Conservation (phyloP, 1,284 basidiomycete genomes). For the Leccinum holopus region DNA sequence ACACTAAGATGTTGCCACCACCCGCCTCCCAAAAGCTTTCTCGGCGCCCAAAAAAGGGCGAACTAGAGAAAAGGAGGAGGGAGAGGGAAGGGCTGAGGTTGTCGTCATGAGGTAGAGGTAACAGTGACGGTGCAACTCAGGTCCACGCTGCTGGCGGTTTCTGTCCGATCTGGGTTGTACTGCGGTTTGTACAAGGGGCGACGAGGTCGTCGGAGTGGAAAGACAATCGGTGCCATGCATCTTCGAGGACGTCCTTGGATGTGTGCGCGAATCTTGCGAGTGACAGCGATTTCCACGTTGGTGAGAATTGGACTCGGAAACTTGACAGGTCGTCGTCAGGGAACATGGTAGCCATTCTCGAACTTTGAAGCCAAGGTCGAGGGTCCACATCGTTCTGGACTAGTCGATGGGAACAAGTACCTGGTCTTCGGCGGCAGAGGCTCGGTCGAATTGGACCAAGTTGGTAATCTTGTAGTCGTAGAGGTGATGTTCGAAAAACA, state of each 20-base stretch:
- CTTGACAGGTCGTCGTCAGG: not conserved
- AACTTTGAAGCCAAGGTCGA: not conserved
- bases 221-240: not conserved
- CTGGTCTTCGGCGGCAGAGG: not conserved
- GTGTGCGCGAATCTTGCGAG: not conserved
- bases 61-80: constrained; percentile 12
- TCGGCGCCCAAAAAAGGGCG: constrained; percentile 20
- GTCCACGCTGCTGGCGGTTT: not conserved
- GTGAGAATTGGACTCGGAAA: not conserved
- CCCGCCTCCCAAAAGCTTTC: constrained; percentile 1
- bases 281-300: not conserved
- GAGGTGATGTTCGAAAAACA: not conserved
- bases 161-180: constrained; percentile 1
- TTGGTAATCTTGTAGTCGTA: not conserved
- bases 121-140: not conserved
- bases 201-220: not conserved
- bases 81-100: not conserved
- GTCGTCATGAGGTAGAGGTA: not conserved
- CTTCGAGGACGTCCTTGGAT: not conserved
- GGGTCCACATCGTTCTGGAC: not conserved
- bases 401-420: not conserved
- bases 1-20: constrained; percentile 7
- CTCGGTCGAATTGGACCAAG: not conserved
- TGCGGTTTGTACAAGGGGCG: not conserved
- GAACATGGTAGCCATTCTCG: not conserved